Conservation (phyloP, 192 early-diverging fungal genomes). For the Entomortierella lignicola region DNA sequence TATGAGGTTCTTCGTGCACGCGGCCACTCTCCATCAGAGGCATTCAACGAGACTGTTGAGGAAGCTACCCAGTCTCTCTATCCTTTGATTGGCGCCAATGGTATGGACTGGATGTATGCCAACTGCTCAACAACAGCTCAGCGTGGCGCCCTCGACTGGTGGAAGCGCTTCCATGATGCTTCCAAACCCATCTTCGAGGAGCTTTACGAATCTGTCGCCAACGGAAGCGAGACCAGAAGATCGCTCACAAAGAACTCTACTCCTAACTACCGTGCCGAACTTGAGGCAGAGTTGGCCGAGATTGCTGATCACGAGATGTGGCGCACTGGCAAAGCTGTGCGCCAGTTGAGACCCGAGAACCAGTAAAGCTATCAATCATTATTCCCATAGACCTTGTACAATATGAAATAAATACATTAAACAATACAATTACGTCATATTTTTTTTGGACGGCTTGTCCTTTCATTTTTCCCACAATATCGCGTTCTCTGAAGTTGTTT, state of each 20-base stretch:
- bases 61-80: constrained; percentile 99
- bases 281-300: constrained; percentile 92
- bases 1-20: constrained; percentile 95
- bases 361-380: constrained; percentile 21
- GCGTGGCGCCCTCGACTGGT: constrained; percentile 98
- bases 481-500: not conserved
- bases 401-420: constrained; percentile 5
- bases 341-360: constrained; percentile 89
- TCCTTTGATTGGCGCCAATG: constrained; percentile 95
- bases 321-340: constrained; percentile 88
- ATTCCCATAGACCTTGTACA: too few species aligned
- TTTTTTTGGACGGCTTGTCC: not conserved
- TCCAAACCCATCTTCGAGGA: constrained; percentile 95
- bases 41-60: constrained; percentile 99
- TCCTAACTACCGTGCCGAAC: constrained; percentile 92
- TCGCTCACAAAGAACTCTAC: constrained; percentile 90
- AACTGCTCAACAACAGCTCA: constrained; percentile 98
- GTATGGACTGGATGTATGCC: constrained; percentile 97
- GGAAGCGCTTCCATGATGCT: constrained; percentile 90
- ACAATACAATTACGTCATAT: not conserved
- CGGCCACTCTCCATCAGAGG: constrained; percentile 97
- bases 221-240: constrained; percentile 90
- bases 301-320: constrained; percentile 91
- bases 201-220: constrained; percentile 87
- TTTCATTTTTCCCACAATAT: constrained; percentile 1